phyloP scores from a whole-genome alignment of 1,139 yeast species.

The Suhomyces terraborum region DNA sequence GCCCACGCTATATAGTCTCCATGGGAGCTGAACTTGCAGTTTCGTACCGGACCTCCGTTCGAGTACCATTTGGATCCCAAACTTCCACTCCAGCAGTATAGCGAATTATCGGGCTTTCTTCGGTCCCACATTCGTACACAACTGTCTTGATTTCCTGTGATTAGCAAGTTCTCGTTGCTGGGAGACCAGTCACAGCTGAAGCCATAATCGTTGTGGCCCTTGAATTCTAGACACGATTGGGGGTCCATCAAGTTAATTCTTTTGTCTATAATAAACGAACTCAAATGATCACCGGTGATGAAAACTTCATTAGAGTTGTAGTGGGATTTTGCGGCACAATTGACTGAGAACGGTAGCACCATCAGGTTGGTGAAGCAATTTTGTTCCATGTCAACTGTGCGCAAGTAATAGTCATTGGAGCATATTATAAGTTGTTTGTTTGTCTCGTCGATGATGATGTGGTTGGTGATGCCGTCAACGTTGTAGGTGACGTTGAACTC shows the following conservation, averaged over 20 bases:
- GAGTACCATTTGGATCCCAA: conserved; percentile 27
- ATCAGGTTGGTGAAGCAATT: conserved; percentile 7
- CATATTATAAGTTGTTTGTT: conserved; percentile 38
- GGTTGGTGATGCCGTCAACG: conserved; percentile 58
- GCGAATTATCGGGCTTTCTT: conserved; percentile 29
- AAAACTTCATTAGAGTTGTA: conserved; percentile 39
- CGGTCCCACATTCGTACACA: conserved; percentile 59
- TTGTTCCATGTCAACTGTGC: conserved; percentile 39
- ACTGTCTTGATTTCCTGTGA: conserved; percentile 66
- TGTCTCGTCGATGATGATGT: conserved; percentile 39
- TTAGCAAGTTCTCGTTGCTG: conserved; percentile 41
- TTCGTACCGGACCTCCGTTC: conserved; percentile 53
- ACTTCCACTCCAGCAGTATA: conserved; percentile 40
- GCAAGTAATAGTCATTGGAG: conserved; percentile 50
- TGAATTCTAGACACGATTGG: conserved; percentile 22
- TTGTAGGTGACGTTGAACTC: conserved; percentile 46
- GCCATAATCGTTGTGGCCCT: conserved; percentile 58
- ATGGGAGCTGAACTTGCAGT: conserved; percentile 49
- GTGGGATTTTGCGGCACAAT: conserved; percentile 48
- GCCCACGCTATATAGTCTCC: conserved; percentile 57
- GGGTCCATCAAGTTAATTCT: conserved; percentile 25
- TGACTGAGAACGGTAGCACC: conserved; percentile 50
- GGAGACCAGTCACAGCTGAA: conserved; percentile 65
- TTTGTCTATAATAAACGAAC: conserved; percentile 48
- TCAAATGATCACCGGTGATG: conserved; percentile 53